phyloP scores from a whole-genome alignment of 2,329 filamentous ascomycete species.

The Aspergillus spinulosporus region DNA sequence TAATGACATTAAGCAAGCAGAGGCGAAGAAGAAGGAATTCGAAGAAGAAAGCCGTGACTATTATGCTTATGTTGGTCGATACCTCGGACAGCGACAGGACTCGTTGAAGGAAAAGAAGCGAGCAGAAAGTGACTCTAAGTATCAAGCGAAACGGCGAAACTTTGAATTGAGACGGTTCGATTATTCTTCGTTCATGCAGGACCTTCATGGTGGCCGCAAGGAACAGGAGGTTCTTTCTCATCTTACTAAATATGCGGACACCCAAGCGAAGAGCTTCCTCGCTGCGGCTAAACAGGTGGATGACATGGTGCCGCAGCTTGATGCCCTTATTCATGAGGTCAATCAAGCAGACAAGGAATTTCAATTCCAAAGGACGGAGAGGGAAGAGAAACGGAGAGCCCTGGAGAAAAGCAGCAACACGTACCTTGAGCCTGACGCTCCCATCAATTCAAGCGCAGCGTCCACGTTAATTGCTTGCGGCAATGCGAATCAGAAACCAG shows the following conservation, averaged over 20 bases:
- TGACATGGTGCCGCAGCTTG: slow-evolving; percentile 79
- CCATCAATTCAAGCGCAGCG: slow-evolving; percentile 44
- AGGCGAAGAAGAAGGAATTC: slow-evolving; percentile 95
- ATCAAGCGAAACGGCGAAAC: slow-evolving; percentile 86
- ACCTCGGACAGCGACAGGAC: slow-evolving; percentile 94
- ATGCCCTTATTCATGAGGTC: slow-evolving; percentile 87
- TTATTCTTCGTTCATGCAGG: slow-evolving; percentile 98
- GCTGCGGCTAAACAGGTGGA: slow-evolving; percentile 84
- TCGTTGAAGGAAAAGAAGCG: slow-evolving; percentile 97
- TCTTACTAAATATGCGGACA: slow-evolving; percentile 88
- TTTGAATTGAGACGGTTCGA: slow-evolving; percentile 98
- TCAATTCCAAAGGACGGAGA: slow-evolving; percentile 88
- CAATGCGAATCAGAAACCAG: slow-evolving; percentile 59
- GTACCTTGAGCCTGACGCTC: slow-evolving; percentile 68
- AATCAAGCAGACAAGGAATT: slow-evolving; percentile 93
- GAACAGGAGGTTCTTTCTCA: slow-evolving; percentile 96
- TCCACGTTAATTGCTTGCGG: slow-evolving; percentile 35
- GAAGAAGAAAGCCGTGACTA: slow-evolving; percentile 99
- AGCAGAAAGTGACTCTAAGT: slow-evolving; percentile 91
- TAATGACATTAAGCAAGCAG: slow-evolving; percentile 95
- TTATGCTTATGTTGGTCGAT: slow-evolving; percentile 90
- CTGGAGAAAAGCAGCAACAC: slow-evolving; percentile 82
- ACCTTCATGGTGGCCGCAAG: slow-evolving; percentile 97
- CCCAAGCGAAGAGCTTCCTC: slow-evolving; percentile 81
- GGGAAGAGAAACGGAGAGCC: slow-evolving; percentile 87